Evolutionary conservation across 768 basidiomycete genomes (phyloP), one percentile per base, ranked within the genome.

Genomic region (Pulveroboletus ravenelii): DNA sequence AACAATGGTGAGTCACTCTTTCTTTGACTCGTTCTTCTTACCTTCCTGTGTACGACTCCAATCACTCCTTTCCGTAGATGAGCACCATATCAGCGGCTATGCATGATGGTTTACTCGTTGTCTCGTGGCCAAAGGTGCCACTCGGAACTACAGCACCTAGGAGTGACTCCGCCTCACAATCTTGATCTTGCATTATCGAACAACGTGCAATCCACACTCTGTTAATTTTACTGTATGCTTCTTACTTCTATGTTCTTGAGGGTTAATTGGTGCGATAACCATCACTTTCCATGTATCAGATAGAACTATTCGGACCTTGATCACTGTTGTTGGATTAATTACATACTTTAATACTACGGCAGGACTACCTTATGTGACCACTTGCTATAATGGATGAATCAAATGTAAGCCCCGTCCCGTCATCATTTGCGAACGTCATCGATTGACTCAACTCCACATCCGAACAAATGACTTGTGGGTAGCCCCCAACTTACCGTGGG

Each of bases 51-150:
- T 18, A 17, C 14, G 35, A 34, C 32, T 31, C 17, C 30, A 13
- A 52, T 5, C 35, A 29, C 34, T 8, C 13, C 40, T 18, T 41
- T 1, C 2, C 12, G 2, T 43, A 74, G 73, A 66, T 54, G 59
- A 62, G 54, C 32, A 75, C 67, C 17, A 66, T 74, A 51, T 67
- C 64, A n/a, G 74, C 74, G 10, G 61, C 64, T 9, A 63, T 74
- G 60, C 61, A 55, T 25, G 72, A 74, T 42, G 73, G 73, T 15
- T 62, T 75, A 35, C 63, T 75, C 14, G 51, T 70, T 1, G 35
- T 75, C 30, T 68, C 72, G 8, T 75, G 74, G 74, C 73, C 73
- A 2, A 63, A 67, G 30, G 32, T 37, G 3, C 55, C 68, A 13
- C 39, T 56, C 0, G 58, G 59, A 23, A 40, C 54, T 27, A 58